Evolutionary conservation across 805 yeast genomes (phyloP).

Genomic region (Metschnikowia baotianmanensis): DNA sequence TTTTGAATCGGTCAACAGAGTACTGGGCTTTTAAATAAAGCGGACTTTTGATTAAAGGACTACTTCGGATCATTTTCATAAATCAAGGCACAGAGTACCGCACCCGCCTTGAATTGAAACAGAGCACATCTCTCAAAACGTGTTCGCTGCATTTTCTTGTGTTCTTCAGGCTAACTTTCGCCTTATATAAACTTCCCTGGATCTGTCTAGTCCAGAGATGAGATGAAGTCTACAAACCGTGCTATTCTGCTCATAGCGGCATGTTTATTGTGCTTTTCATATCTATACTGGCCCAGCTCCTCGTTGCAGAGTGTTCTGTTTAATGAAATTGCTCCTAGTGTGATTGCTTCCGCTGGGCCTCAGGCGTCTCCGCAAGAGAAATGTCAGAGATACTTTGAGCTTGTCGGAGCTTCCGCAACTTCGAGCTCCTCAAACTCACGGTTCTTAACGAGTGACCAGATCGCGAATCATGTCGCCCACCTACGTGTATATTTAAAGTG

Average conservation of each 20-base stretch:
- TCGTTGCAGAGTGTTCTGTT: slow-evolving; percentile 16
- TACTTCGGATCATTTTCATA: no score
- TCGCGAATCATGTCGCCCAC: slow-evolving; percentile 17
- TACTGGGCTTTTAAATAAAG: no score
- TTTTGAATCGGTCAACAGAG: no score
- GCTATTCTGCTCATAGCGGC: slow-evolving; percentile 7
- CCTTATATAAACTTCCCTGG: no score
- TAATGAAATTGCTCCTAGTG: slow-evolving; percentile 8
- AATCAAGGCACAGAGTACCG: no score
- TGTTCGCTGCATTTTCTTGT: no score
- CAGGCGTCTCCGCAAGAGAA: slow-evolving; percentile 7
- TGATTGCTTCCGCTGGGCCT: slow-evolving; percentile 4
- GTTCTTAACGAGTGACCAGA: slow-evolving; percentile 10
- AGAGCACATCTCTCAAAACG: no score
- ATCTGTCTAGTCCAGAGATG: no score
- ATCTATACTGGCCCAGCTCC: slow-evolving; percentile 12
- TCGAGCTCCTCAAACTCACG: slow-evolving; percentile 14
- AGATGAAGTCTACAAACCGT: slow-evolving; percentile 16
- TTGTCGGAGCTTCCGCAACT: slow-evolving; percentile 7
- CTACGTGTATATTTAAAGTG: slow-evolving; percentile 15
- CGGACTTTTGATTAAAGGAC: no score
- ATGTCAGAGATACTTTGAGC: slow-evolving; percentile 14
- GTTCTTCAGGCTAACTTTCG: no score
- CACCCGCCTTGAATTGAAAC: no score
- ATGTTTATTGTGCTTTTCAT: slow-evolving; percentile 9